A percentile compares a stretch with the other conserved stretches of the same genome.
Conservation (phyloP, 768 basidiomycete genomes). For the Boletus insuetus region DNA sequence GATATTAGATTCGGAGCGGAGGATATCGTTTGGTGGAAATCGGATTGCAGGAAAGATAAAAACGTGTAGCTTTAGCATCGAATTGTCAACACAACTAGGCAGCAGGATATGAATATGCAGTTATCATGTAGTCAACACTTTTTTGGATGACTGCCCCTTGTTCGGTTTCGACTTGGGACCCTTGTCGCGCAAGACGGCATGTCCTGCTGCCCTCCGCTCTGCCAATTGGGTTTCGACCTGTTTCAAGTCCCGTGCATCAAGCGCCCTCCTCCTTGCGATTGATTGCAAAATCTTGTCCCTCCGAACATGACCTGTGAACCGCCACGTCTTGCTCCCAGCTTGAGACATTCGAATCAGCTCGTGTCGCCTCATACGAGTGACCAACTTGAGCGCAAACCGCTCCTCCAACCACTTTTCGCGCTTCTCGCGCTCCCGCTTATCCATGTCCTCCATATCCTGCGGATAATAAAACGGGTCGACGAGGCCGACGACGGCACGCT, state of each 20-base stretch:
- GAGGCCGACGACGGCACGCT: conserved; percentile 89
- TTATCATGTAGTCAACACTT: conserved; percentile 4
- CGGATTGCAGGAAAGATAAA: not conserved
- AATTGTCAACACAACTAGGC: conserved; percentile 2
- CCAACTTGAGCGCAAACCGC: conserved; percentile 46
- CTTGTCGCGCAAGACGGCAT: conserved; percentile 24
- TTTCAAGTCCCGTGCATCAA: conserved; percentile 40
- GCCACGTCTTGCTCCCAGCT: conserved; percentile 38
- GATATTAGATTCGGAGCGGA: not conserved
- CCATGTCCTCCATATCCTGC: conserved; percentile 75
- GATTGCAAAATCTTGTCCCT: conserved; percentile 50
- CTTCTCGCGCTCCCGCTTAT: conserved; percentile 45
- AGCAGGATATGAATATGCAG: not conserved
- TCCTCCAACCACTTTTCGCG: conserved; percentile 64
- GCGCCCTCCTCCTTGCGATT: conserved; percentile 46
- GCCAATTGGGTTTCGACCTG: conserved; percentile 35
- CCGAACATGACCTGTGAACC: conserved; percentile 38
- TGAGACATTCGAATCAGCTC: conserved; percentile 37
- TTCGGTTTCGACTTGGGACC: not conserved
- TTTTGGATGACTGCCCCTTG: conserved; percentile 9
- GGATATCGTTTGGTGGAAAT: not conserved
- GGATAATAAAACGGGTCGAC: conserved; percentile 95
- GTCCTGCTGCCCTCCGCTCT: conserved; percentile 23
- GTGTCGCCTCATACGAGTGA: conserved; percentile 31
- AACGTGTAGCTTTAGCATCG: conserved; percentile 24